phyloP scores from a whole-genome alignment of 169 alveolate genomes.

The Fabrea salina region DNA sequence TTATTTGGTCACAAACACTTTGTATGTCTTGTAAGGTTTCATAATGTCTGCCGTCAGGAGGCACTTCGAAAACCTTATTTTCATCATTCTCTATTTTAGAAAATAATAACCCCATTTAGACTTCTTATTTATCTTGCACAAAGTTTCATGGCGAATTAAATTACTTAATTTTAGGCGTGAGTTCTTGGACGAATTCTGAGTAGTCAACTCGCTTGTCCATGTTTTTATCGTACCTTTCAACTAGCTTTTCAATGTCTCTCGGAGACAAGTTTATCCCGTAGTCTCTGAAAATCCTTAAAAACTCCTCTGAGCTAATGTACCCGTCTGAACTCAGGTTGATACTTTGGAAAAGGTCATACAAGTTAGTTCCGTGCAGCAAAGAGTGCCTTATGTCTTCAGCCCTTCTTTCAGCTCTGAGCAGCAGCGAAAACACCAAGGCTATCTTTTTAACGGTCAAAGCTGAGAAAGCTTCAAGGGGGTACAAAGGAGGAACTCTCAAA shows the following conservation, averaged over 20 bases:
- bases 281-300: slow-evolving; percentile 35
- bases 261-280: slow-evolving; percentile 36
- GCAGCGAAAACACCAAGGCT: slow-evolving; percentile 25
- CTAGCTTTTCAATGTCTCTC: slow-evolving; percentile 43
- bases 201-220: slow-evolving; percentile 48
- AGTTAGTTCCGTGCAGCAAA: slow-evolving; percentile 28
- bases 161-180: slow-evolving; percentile 37
- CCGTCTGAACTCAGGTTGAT: slow-evolving; percentile 39
- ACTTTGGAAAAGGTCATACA: slow-evolving; percentile 37
- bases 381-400: slow-evolving; percentile 43
- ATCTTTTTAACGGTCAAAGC: slow-evolving; percentile 38
- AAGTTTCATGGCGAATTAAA: too few species aligned
- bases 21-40: background rate
- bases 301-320: slow-evolving; percentile 31
- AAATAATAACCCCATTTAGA: slow-evolving; percentile 1
- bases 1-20: background rate
- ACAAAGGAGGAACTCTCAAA: slow-evolving; percentile 36
- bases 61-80: background rate
- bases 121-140: too few species aligned
- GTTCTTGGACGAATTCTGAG: slow-evolving; percentile 55
- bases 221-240: slow-evolving; percentile 58
- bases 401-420: slow-evolving; percentile 32
- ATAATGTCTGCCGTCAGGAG: background rate
- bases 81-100: background rate
- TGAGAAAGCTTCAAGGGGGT: slow-evolving; percentile 40